These are phyloP conservation scores for Dillenia turbinata DNA, from an alignment of 164 flowering plant species.

Conservation along the genomic window DNA sequence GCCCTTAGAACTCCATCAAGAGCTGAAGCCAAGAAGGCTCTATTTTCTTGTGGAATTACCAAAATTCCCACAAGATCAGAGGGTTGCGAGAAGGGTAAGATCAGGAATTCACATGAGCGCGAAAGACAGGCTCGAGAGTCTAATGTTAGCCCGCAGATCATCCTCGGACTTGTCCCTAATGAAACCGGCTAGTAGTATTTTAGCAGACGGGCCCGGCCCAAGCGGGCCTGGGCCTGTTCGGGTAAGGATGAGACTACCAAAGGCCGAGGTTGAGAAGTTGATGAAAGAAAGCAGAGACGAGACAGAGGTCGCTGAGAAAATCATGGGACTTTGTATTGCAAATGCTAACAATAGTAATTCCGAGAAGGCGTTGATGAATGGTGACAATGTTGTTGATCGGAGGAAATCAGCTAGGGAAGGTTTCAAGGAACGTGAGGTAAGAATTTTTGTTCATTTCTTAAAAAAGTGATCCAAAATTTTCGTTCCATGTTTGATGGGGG, in stretches of 20 bases:
- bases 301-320: constrained; percentile 65
- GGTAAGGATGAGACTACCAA: constrained; percentile 52
- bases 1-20: constrained; percentile 30
- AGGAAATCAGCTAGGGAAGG: constrained; percentile 12
- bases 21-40: constrained; percentile 37
- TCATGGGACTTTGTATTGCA: constrained; percentile 44
- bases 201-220: constrained; percentile 1
- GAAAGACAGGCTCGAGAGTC: constrained; percentile 51
- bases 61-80: constrained; percentile 17
- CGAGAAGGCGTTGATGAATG: background rate
- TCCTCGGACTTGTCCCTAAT: constrained; percentile 34
- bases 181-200: constrained; percentile 14
- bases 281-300: constrained; percentile 53
- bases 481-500: no score
- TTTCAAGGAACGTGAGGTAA: constrained; percentile 21
- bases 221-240: background rate
- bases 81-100: constrained; percentile 26
- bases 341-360: background rate
- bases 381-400: no score
- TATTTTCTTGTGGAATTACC: constrained; percentile 57
- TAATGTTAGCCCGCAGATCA: constrained; percentile 42
- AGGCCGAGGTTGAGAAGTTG: constrained; percentile 59
- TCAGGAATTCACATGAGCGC: constrained; percentile 49
- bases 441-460: no score
- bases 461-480: no score